Evolutionary conservation across 345 rosid genomes (phyloP).

Genomic region (Hibiscus syriacus): DNA sequence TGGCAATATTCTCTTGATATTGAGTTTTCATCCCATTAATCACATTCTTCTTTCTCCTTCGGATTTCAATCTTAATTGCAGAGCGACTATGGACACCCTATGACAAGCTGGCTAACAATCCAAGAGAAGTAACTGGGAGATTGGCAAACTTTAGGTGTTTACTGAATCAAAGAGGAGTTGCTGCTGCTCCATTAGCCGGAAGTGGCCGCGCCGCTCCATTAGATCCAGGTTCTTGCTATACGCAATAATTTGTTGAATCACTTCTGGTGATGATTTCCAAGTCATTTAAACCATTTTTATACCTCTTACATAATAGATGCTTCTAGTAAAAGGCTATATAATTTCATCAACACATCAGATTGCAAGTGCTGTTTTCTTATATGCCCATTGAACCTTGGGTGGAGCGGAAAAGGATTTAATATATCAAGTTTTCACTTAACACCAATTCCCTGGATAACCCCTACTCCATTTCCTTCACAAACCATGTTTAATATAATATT

Average conservation of each 20-base stretch:
- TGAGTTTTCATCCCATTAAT: background rate
- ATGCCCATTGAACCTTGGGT: no score
- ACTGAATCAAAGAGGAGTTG: slow-evolving; percentile 60
- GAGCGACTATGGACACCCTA: slow-evolving; percentile 68
- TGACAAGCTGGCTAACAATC: slow-evolving; percentile 38
- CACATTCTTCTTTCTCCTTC: background rate
- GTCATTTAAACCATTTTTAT: no score
- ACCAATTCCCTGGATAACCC: no score
- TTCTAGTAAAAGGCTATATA: background rate
- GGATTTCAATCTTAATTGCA: background rate
- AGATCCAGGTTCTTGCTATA: slow-evolving; percentile 61
- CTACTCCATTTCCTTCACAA: no score
- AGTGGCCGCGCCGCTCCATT: no score
- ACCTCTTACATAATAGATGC: no score
- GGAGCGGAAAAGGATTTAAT: no score
- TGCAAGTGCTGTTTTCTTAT: background rate
- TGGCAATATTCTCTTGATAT: background rate
- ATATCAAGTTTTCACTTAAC: no score
- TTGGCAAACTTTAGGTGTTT: slow-evolving; percentile 63
- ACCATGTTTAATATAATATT: no score
- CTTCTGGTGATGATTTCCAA: background rate
- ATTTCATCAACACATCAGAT: background rate
- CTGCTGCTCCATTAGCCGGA: slow-evolving; percentile 52
- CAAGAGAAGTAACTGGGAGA: slow-evolving; percentile 38
- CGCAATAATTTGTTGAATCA: slow-evolving; percentile 24